Conservation (phyloP, 176 grass and related monocot species). For the Elaeis guineensis region DNA sequence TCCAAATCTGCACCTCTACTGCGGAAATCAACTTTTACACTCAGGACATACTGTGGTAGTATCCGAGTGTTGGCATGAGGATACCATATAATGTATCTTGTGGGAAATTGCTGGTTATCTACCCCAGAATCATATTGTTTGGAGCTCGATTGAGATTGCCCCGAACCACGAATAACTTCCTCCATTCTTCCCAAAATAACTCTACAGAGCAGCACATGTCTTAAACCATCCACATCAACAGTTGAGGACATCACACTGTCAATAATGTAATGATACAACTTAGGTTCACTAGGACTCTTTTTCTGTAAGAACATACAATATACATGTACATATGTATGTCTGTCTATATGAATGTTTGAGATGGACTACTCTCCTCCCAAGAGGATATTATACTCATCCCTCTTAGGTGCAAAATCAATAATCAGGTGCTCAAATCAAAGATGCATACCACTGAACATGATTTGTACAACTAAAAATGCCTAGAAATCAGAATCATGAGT, state of each 20-base stretch:
- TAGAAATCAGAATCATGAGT: too few species aligned
- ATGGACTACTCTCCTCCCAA: too few species aligned
- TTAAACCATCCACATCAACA: slow-evolving; percentile 1
- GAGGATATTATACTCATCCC: too few species aligned
- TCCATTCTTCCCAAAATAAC: slow-evolving; percentile 7
- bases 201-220: slow-evolving; percentile 2
- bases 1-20: neutral
- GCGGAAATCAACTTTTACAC: neutral
- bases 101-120: neutral
- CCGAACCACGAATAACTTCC: neutral
- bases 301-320: too few species aligned
- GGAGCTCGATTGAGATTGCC: neutral
- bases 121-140: neutral
- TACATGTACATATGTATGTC: too few species aligned
- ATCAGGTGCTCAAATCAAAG: too few species aligned
- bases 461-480: too few species aligned
- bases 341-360: too few species aligned
- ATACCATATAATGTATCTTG: slow-evolving; percentile 8
- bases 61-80: neutral
- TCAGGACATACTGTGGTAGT: slow-evolving; percentile 5
- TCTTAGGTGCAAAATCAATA: too few species aligned
- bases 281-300: too few species aligned
- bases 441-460: too few species aligned
- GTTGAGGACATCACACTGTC: slow-evolving; percentile 13
- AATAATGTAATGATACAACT: neutral